phyloP scores from a whole-genome alignment of 2,329 filamentous ascomycete species.

The Penicillium oxalicum region DNA sequence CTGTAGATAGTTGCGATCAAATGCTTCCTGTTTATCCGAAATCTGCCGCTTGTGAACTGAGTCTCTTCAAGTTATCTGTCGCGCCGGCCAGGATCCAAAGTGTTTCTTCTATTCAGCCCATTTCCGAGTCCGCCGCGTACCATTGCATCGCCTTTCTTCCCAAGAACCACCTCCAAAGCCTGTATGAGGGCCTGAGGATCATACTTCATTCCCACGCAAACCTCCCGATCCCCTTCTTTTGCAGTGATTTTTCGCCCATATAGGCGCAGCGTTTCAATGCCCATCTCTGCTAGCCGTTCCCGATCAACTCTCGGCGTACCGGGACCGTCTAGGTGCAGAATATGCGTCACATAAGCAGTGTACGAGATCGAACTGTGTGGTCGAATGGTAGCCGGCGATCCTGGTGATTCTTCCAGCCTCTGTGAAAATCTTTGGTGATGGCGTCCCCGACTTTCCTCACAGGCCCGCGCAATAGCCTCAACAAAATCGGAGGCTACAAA shows the following conservation, averaged over 20 bases:
- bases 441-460: conserved; percentile 58
- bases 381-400: conserved; percentile 8
- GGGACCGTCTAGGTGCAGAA: conserved; percentile 70
- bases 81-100: conserved; percentile 38
- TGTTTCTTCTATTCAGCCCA: conserved; percentile 54
- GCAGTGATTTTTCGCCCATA: conserved; percentile 59
- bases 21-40: neutral
- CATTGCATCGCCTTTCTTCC: conserved; percentile 53
- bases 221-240: conserved; percentile 42
- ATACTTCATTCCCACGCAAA: conserved; percentile 57
- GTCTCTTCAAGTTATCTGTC: conserved; percentile 7
- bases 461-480: conserved; percentile 68
- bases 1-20: neutral
- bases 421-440: conserved; percentile 4
- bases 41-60: too few relatives aligned
- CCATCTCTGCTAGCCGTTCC: conserved; percentile 56
- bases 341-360: conserved; percentile 69
- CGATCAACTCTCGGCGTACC: conserved; percentile 66
- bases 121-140: conserved; percentile 32
- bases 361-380: conserved; percentile 43
- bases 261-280: conserved; percentile 70
- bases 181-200: conserved; percentile 69
- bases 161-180: conserved; percentile 71
- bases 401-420: conserved; percentile 3
- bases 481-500: conserved; percentile 79